Percentiles rank a stretch among this genome's conserved stretches.
Conservation (phyloP, 495 filamentous ascomycete species). For the Lentithecium fluviatile region DNA sequence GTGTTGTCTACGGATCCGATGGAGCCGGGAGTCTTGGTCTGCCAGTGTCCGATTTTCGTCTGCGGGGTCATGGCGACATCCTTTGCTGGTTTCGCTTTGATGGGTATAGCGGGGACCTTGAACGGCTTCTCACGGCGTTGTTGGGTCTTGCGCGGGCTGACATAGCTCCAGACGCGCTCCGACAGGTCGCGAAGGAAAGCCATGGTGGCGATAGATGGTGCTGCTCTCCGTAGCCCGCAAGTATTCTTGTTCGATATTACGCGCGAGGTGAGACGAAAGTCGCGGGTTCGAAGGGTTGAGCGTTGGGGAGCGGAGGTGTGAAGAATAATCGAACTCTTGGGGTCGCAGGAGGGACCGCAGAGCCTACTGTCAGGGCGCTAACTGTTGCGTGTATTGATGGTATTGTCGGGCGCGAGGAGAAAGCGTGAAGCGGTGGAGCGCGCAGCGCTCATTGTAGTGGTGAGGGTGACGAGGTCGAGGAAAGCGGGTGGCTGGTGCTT, state of each 20-base stretch:
- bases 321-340: too few relatives aligned
- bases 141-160: conserved; percentile 38
- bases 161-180: conserved; percentile 36
- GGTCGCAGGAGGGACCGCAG: too few relatives aligned
- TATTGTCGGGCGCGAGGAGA: neutral
- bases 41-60: conserved; percentile 30
- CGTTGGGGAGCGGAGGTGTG: too few relatives aligned
- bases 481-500: neutral
- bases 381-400: neutral
- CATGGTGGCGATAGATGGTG: conserved; percentile 3
- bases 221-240: neutral
- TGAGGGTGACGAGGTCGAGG: neutral
- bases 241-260: neutral
- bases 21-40: conserved; percentile 14
- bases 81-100: neutral
- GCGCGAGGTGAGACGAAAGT: neutral
- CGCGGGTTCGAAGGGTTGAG: neutral
- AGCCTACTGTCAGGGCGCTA: too few relatives aligned
- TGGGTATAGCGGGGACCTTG: conserved; percentile 16
- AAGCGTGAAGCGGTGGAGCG: neutral
- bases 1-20: conserved; percentile 4
- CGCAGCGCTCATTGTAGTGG: neutral
- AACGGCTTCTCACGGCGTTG: conserved; percentile 31
- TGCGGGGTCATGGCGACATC: conserved; percentile 32
- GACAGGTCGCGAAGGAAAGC: conserved; percentile 32